Evolutionary conservation across 805 yeast species (phyloP), one percentile per base, ranked within the genome.

Genomic region (Vanderwaltozyma yarrowii): DNA sequence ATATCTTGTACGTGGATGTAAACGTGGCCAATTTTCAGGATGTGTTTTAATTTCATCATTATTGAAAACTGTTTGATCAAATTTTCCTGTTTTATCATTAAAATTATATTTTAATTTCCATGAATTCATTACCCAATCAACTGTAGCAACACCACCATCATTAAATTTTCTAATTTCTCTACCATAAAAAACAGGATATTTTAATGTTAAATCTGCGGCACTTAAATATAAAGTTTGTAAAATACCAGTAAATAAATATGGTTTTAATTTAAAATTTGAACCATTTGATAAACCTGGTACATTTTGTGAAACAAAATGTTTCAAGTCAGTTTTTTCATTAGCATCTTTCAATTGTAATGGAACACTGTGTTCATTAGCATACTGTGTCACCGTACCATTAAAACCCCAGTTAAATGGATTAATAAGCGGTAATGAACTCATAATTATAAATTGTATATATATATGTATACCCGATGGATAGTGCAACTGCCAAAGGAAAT

Each of bases 221-320:
- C 79, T 73, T 32, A 87, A 75, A 50, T 74, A 77, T 51, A 80
- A 52, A 2, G 95, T 85, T 58, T 87, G 95, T 23, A 83, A 60
- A 40, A 79, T 70, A 15, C 95, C 95, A 42, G 76, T 76, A 57
- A 74, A 74, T 25, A 80, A 56, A 3, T 71, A 58, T 5, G 89
- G 89, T 43, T 74, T 71, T 53, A 79, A 62, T 56, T 73, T 60
- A 47, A 79, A 69, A 48, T 66, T 66, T 24, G 74, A 50, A 5
- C 69, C 68, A 34, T 71, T 52, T 27, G 56, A 53, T 40, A 78
- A 65, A 13, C 64, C 72, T 1, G 78, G 75, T 2, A 69, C 58
- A 28, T 51, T 39, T 17, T 48, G 41, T n/a, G 50, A 37, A 8
- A 56, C 37, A 25, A 56, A 53, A n/a, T 48, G 48, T 18, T 49